Evolutionary conservation across 305 asterid species (phyloP).

Genomic region (Fraxinus sp.): DNA sequence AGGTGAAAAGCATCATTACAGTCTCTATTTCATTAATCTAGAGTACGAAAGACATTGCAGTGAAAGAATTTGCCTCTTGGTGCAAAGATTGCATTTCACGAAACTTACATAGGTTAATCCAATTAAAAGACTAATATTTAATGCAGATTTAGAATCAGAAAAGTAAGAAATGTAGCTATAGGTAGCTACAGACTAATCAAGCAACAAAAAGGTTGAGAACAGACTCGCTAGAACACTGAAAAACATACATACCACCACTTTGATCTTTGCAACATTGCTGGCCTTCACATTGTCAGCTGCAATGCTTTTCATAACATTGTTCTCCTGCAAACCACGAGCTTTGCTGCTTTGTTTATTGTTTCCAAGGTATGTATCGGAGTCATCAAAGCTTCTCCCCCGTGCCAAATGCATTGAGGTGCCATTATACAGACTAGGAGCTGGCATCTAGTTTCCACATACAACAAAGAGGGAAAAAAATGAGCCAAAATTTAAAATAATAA

Average conservation of each 20-base stretch:
- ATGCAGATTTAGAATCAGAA: background rate
- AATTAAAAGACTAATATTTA: background rate
- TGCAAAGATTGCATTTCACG: background rate
- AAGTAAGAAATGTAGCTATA: background rate
- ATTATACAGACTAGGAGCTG: conserved; percentile 62
- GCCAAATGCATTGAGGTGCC: conserved; percentile 48
- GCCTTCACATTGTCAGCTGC: conserved; percentile 83
- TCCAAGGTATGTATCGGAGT: conserved; percentile 60
- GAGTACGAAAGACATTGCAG: no score
- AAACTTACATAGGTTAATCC: background rate
- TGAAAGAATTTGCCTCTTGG: no score
- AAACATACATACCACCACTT: conserved; percentile 82
- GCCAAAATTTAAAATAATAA: background rate
- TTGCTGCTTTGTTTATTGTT: conserved; percentile 64
- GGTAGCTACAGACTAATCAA: conserved; percentile 1
- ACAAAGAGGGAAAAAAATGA: conserved; percentile 4
- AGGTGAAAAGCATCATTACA: no score
- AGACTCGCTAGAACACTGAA: background rate
- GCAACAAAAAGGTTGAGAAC: conserved; percentile 11
- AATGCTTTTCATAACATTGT: conserved; percentile 58
- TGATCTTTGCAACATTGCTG: conserved; percentile 91
- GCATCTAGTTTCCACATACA: conserved; percentile 44
- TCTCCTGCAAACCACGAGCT: conserved; percentile 65
- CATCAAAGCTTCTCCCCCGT: conserved; percentile 80
- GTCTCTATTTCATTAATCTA: no score